phyloP scores from a whole-genome alignment of 108 stramenopile species.

The Nitzschia sp. region DNA sequence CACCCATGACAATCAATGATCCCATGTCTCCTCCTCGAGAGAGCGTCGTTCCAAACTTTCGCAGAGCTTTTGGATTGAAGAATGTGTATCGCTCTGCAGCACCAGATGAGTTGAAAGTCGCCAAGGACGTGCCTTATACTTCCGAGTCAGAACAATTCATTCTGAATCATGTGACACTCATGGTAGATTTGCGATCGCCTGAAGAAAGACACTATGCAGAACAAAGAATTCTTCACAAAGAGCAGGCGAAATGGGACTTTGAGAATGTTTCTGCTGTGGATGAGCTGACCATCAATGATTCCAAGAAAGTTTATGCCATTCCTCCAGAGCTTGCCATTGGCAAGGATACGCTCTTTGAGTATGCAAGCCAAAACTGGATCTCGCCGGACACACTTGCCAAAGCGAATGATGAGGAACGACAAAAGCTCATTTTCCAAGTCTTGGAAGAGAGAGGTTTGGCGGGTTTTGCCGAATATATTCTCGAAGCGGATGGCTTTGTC shows the following conservation, averaged over 20 bases:
- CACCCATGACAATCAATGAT: too few species aligned
- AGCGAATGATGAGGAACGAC: neutral
- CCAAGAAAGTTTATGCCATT: neutral
- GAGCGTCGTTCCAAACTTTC: neutral
- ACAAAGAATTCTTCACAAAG: neutral
- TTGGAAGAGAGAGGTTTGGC: conserved; percentile 4
- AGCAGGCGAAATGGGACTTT: neutral
- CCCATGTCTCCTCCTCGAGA: neutral
- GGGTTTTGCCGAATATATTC: neutral
- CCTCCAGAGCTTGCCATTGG: neutral
- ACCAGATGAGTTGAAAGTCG: neutral
- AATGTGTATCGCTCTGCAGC: neutral
- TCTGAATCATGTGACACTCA: conserved; percentile 2
- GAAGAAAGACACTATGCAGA: conserved; percentile 1
- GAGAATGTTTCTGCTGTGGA: neutral
- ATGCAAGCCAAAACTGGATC: conserved; percentile 6
- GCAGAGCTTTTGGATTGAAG: neutral
- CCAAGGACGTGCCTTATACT: neutral
- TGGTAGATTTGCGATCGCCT: conserved; percentile 3
- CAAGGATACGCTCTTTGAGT: neutral
- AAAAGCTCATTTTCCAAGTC: neutral
- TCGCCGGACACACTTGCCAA: neutral
- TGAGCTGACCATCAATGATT: neutral
- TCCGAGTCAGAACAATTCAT: conserved; percentile 1
- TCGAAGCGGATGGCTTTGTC: conserved; percentile 1